Evolutionary conservation across 2,329 filamentous ascomycete species (phyloP).

Genomic region (Fusarium sp.): DNA sequence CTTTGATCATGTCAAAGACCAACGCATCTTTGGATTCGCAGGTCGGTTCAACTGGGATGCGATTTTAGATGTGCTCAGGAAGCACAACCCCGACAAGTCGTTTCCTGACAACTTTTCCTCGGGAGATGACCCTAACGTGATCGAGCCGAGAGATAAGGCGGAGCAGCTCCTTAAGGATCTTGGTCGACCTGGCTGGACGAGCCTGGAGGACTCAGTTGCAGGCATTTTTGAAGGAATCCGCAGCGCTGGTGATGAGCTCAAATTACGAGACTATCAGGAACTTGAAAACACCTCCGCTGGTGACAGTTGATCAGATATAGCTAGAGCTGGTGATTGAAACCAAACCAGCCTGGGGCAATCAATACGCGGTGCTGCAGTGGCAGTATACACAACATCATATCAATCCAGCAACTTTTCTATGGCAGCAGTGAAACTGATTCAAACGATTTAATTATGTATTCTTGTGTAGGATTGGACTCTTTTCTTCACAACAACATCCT

Average conservation of each 20-base stretch:
- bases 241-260: neutral
- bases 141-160: conserved; percentile 19
- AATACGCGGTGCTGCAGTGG: too few relatives aligned
- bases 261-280: neutral
- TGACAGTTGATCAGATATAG: too few relatives aligned
- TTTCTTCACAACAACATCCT: too few relatives aligned
- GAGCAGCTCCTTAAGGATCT: conserved; percentile 20
- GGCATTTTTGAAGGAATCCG: neutral
- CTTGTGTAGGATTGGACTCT: too few relatives aligned
- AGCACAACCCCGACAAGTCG: conserved; percentile 25
- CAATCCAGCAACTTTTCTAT: too few relatives aligned
- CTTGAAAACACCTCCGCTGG: neutral
- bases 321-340: too few relatives aligned
- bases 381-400: too few relatives aligned
- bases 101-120: conserved; percentile 41
- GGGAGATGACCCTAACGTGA: conserved; percentile 22
- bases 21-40: conserved; percentile 65
- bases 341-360: too few relatives aligned
- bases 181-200: conserved; percentile 28
- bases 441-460: too few relatives aligned
- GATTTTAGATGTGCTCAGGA: conserved; percentile 46
- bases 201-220: conserved; percentile 12
- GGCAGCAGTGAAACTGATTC: too few relatives aligned
- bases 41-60: conserved; percentile 57
- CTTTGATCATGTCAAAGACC: conserved; percentile 53